These are phyloP conservation scores for Inga laurina DNA, from an alignment of 306 rosid genomes.

Conservation along the genomic window DNA sequence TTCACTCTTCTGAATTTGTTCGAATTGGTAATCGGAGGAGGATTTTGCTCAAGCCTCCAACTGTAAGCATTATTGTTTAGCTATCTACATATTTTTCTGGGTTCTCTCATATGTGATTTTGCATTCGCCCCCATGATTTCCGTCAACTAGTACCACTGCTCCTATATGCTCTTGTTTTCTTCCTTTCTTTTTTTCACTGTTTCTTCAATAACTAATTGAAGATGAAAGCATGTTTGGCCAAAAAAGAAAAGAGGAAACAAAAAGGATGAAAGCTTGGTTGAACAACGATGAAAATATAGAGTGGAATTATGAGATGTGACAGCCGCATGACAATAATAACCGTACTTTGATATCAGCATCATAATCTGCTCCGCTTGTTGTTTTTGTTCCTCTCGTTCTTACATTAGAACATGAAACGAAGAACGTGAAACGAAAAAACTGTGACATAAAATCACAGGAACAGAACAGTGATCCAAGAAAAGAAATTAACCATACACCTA, in stretches of 20 bases:
- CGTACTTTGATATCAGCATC: neutral
- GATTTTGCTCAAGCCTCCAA: conserved; percentile 16
- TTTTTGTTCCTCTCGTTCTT: neutral
- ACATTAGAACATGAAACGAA: neutral
- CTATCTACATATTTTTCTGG: neutral
- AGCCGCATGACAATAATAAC: neutral
- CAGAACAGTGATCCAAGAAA: neutral
- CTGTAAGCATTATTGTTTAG: neutral
- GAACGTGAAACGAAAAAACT: neutral
- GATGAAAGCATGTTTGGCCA: neutral
- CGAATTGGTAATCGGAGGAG: neutral
- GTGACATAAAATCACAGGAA: neutral
- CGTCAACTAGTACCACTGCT: neutral
- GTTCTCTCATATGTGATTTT: neutral
- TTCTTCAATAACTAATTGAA: neutral
- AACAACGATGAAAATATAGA: neutral
- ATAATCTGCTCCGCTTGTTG: neutral
- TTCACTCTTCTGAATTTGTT: neutral
- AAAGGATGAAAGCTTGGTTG: neutral
- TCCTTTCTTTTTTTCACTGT: neutral
- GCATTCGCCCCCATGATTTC: neutral
- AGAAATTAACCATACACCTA: neutral
- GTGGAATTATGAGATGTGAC: neutral
- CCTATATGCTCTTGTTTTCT: neutral
- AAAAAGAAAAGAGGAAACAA: neutral